Evolutionary conservation across 2,329 filamentous ascomycete genomes (phyloP), one percentile per base, ranked within the genome.

Genomic region (Cercospora janseana): DNA sequence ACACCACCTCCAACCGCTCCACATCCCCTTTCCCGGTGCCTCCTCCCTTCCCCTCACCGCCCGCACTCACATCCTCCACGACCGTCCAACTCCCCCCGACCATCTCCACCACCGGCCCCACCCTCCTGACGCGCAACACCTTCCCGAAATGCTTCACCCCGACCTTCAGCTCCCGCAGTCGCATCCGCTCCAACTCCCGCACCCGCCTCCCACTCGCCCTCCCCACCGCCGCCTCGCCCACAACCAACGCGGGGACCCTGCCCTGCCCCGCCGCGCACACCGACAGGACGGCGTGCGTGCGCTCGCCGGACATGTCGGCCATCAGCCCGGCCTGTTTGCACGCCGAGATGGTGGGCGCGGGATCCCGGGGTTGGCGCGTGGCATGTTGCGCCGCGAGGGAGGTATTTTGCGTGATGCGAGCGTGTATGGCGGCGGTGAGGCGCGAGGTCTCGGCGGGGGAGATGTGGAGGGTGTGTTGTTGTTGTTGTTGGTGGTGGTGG

Each of bases 51-150:
- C n/a, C n/a, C n/a, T n/a, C n/a, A n/a, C n/a, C n/a, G n/a, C n/a
- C 57, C 3, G 57, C 47, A 4, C 58, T n/a, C n/a, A n/a, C 60
- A 12, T 57, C 57, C 34, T 68, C 63, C 0, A 71, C 63, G n/a
- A 66, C 47, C 4, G 57, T 63, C 61, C 62, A 65, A 5, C 62
- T 62, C 13, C 24, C 47, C 3, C 49, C 53, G 13, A 50, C 51
- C 15, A 52, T 42, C 18, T 48, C 44, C 8, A 61, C 57, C 6
- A 57, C 59, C 6, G 58, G 54, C n/a, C 46, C 51, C 13, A 46
- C 48, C 1, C 69, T 63, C 10, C 40, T 44, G 9, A 61, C 50
- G 5, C 27, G 16, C 6, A 62, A 54, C 6, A 57, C 47, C 1
- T 44, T 44, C 4, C 60, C 56, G 5, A 28, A 47, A 48, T 62